Conservation (phyloP, 768 basidiomycete genomes). For the Auriscalpium orientale region DNA sequence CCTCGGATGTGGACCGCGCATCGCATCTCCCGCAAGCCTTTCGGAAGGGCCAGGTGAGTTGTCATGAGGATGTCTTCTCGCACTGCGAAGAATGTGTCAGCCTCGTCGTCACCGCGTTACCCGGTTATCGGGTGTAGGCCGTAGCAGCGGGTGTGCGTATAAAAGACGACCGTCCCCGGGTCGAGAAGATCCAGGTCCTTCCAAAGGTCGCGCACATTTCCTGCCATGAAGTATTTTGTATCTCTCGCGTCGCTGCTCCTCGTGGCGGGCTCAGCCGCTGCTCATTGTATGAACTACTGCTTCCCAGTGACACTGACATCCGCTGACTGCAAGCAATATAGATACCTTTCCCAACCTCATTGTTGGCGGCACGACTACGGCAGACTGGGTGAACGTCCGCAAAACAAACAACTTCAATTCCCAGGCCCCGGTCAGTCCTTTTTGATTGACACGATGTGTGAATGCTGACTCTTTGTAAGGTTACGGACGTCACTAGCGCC, state of each 20-base stretch:
- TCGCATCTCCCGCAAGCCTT: neutral
- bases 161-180: neutral
- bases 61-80: neutral
- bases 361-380: constrained; percentile 29
- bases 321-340: constrained; percentile 8
- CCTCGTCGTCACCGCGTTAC: neutral
- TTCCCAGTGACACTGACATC: neutral
- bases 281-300: constrained; percentile 11
- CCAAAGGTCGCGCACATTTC: neutral
- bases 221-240: constrained; percentile 9
- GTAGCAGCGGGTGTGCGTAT: neutral
- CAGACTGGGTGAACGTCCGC: constrained; percentile 36
- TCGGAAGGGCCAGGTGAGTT: neutral
- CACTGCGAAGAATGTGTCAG: neutral
- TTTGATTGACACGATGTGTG: neutral
- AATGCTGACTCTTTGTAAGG: constrained; percentile 20
- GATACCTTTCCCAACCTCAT: constrained; percentile 41
- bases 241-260: constrained; percentile 8
- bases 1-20: neutral
- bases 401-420: constrained; percentile 40
- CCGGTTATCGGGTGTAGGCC: neutral
- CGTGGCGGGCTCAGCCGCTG: constrained; percentile 9
- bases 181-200: neutral
- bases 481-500: constrained; percentile 38
- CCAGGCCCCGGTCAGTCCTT: constrained; percentile 26